Evolutionary conservation across 2,329 filamentous ascomycete genomes (phyloP).

Genomic region (Hawksworthiomyces lignivorus): DNA sequence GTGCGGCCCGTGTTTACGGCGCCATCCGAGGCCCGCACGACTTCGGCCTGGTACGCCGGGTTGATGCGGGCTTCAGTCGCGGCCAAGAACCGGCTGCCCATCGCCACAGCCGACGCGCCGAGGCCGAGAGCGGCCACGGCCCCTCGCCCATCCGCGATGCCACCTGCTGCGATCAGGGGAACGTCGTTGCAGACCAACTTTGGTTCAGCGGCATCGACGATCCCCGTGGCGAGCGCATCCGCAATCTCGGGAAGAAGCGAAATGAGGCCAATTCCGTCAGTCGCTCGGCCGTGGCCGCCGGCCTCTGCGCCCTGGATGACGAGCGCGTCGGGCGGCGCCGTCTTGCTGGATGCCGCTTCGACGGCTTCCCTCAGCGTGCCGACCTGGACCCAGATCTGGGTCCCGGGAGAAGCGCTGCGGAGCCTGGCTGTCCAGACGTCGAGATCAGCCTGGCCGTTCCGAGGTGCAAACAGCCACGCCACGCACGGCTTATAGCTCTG

Average conservation of each 20-base stretch:
- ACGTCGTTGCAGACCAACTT: conserved; percentile 28
- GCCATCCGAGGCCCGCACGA: conserved; percentile 32
- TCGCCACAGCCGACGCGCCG: conserved; percentile 45
- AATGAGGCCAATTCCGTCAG: conserved; percentile 44
- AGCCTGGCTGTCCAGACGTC: conserved; percentile 23
- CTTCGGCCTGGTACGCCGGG: conserved; percentile 34
- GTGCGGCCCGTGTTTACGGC: conserved; percentile 32
- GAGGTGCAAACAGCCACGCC: conserved; percentile 61
- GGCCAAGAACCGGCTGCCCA: conserved; percentile 60
- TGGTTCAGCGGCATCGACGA: conserved; percentile 24
- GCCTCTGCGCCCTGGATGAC: conserved; percentile 58
- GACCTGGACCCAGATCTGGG: conserved; percentile 43
- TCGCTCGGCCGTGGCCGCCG: conserved; percentile 52
- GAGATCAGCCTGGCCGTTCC: conserved; percentile 28
- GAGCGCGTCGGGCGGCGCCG: conserved; percentile 51
- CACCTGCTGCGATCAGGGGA: conserved; percentile 49
- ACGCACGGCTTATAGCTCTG: conserved; percentile 46
- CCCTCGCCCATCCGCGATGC: conserved; percentile 48
- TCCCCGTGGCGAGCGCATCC: conserved; percentile 23
- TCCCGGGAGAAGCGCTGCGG: conserved; percentile 29
- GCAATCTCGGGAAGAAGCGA: conserved; percentile 50
- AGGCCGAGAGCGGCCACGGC: conserved; percentile 48
- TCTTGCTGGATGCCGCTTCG: conserved; percentile 37
- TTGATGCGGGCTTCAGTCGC: conserved; percentile 30
- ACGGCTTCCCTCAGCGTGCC: conserved; percentile 51